Evolutionary conservation across 305 asterid species (phyloP), one percentile per base, ranked within the genome.

Genomic region (Rubia balearica): DNA sequence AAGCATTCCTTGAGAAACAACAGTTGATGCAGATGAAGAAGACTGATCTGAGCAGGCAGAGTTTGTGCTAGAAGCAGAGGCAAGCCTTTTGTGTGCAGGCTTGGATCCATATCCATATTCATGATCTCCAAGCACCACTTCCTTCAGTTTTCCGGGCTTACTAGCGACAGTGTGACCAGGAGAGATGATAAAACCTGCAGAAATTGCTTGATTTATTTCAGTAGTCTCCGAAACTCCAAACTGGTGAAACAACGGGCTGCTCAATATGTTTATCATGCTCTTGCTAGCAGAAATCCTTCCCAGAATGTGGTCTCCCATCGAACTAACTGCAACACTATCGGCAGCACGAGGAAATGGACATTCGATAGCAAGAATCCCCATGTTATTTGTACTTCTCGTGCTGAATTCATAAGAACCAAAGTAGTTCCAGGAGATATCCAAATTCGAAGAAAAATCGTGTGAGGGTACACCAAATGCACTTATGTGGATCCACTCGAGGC

Each of bases 1-100:
- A 69, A 93, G 82, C 96, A 85, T 90, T 77, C 94, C 97, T 72
- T 89, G 98, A 76, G 81, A 86, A n/a, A 81, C 73, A 49, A 68
- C 36, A n/a, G 86, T 75, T 48, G 79, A 72, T 5, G 79, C 64
- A 43, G 89, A 87, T 68, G 83, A 83, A 70, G 87, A 79, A 11
- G 91, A 86, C 76, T 78, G 87, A 68, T 85, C 89, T 5, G 96
- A 89, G 80, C 77, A 76, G 65, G 90, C 79, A 22, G 90, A 86
- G 79, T 78, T 82, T 17, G 95, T 78, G 82, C 94, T 93, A 8
- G 96, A 87, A 42, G 79, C 45, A 61, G 96, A 87, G 70, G 81
- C 74, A 59, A 81, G 79, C 81, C 95, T 82, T 69, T 74, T 84
- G 72, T 83, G 82, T 40, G 65, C 73, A 40, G 75, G 80, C 46